phyloP scores from a whole-genome alignment of 2,329 filamentous ascomycete species.

The Gnomoniopsis sp. region DNA sequence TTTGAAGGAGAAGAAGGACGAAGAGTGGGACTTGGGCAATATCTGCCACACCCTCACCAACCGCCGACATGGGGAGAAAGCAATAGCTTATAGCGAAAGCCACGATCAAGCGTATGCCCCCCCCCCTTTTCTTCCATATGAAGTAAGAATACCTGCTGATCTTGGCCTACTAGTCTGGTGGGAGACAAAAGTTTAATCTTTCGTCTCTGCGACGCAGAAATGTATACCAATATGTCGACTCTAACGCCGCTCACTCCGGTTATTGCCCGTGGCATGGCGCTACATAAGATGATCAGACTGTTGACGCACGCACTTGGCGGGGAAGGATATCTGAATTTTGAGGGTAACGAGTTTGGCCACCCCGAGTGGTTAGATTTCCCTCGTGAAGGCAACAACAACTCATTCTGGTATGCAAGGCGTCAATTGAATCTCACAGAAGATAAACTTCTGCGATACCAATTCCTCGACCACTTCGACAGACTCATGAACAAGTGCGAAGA shows the following conservation, averaged over 20 bases:
- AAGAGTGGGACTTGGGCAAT: conserved; percentile 85
- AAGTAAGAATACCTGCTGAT: conserved; percentile 19
- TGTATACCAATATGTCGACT: conserved; percentile 97
- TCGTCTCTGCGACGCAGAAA: conserved; percentile 94
- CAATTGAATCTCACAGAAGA: conserved; percentile 94
- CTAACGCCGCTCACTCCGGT: conserved; percentile 79
- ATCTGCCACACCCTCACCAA: conserved; percentile 89
- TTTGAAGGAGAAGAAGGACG: conserved; percentile 86
- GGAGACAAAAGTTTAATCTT: conserved; percentile 97
- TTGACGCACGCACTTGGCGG: conserved; percentile 88
- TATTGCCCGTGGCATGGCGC: conserved; percentile 84
- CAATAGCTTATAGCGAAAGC: conserved; percentile 94
- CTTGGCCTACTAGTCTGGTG: conserved; percentile 62
- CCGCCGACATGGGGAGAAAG: conserved; percentile 92
- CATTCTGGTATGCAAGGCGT: conserved; percentile 89
- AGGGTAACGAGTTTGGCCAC: conserved; percentile 98
- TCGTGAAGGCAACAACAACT: conserved; percentile 86
- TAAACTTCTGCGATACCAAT: conserved; percentile 77
- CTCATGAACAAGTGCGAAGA: conserved; percentile 85
- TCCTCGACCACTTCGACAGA: conserved; percentile 89
- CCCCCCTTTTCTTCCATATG: conserved; percentile 24
- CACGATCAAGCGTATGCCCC: conserved; percentile 98
- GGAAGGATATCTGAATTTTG: conserved; percentile 97
- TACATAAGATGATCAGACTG: conserved; percentile 97
- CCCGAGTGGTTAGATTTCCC: conserved; percentile 99